Percentiles rank a stretch among this genome's conserved stretches.
These are phyloP conservation scores for Sordaria brevicollis DNA, from an alignment of 495 filamentous ascomycete genomes.

Conservation along the genomic window DNA sequence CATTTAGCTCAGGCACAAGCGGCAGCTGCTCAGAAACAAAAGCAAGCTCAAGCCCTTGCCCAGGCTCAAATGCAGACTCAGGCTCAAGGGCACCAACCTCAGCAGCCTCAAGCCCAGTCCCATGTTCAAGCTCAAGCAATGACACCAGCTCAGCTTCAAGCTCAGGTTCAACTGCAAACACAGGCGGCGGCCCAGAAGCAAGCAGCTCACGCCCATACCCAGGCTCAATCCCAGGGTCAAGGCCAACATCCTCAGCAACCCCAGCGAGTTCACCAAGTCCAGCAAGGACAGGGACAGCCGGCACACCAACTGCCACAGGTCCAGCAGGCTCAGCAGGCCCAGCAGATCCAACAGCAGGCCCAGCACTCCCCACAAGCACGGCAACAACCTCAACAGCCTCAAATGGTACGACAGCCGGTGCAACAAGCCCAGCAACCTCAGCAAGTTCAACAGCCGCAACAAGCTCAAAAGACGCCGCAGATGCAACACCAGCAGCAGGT, in stretches of 20 bases:
- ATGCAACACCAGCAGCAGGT: background rate
- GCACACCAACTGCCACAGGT: slow-evolving; percentile 2
- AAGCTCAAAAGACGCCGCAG: background rate
- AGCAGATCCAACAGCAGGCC: slow-evolving; percentile 4
- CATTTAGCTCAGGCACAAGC: background rate
- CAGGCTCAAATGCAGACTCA: slow-evolving; percentile 6
- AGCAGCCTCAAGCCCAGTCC: background rate
- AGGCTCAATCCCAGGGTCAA: slow-evolving; percentile 11
- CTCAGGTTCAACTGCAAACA: background rate
- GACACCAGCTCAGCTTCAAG: background rate
- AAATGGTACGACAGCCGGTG: background rate
- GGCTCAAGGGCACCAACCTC: background rate
- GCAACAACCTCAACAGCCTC: slow-evolving; percentile 6
- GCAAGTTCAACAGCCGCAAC: background rate
- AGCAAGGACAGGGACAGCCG: background rate
- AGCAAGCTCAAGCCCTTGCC: slow-evolving; percentile 17
- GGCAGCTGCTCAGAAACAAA: slow-evolving; percentile 45
- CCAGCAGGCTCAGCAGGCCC: background rate
- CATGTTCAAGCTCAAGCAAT: background rate
- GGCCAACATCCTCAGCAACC: background rate
- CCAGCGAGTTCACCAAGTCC: background rate
- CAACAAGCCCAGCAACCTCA: slow-evolving; percentile 1
- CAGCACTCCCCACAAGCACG: slow-evolving; percentile 9
- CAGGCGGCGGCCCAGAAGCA: background rate
- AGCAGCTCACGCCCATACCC: slow-evolving; percentile 1